Evolutionary conservation across 2,329 filamentous ascomycete species (phyloP), one percentile per base, ranked within the genome.

Genomic region (Didymella glomerata): DNA sequence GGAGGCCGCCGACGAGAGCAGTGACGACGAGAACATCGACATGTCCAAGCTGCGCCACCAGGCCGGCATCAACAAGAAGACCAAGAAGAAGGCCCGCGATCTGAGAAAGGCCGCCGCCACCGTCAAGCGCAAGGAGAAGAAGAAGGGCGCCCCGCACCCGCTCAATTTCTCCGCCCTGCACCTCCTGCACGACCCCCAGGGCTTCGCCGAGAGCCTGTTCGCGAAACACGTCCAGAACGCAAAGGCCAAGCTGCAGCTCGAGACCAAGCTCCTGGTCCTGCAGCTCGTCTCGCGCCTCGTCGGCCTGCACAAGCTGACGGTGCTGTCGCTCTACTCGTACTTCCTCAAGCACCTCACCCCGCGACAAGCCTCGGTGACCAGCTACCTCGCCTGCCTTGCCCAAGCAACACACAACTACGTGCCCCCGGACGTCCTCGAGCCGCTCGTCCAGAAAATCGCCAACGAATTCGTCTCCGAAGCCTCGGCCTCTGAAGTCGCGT

Each of bases 381-480:
- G 92, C 0, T 96, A 98, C 78, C 82, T 99, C 57, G 95, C 95
- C 13, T 96, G 90, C 11, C 84, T 98, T 55, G 95, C 95, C 0
- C 95, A 98, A 80, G 91, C 91, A 3, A 93, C 92, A 8, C 95
- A 99, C 76, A 90, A 89, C 64, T 84, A 97, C 36, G 93, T 99
- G 0, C 95, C 95, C 0, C 94, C 94, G 0, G 95, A 99, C 81
- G 90, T 89, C 0, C 83, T 99, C 11, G 93, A 98, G 76, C 94
- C 95, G 0, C 81, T 98, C 4, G 83, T 99, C 2, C 89, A 92
- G 76, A 98, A 97, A 80, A 98, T 99, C 69, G 94, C 95, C 30
- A 97, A 98, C 73, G 95, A 99, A 76, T 99, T 99, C 73, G 94
- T 99, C 2, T 97, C 93, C 0, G 95, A 99, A 79, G 95, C 92